Evolutionary conservation across 176 grass and related monocot species (phyloP).

Genomic region (Hordeum marinum): DNA sequence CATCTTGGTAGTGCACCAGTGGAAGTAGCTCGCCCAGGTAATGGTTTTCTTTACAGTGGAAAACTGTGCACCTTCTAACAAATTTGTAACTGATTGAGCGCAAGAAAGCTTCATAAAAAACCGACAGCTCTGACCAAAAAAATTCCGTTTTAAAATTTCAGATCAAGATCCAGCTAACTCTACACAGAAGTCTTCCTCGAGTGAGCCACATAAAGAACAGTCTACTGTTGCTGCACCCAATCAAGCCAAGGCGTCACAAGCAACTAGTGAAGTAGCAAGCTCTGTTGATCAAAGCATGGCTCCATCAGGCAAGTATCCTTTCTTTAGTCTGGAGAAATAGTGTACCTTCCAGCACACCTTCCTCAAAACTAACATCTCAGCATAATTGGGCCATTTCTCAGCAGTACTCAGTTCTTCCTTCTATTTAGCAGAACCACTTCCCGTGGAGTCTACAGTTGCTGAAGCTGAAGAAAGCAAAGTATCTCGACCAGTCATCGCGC

Average conservation of each 20-base stretch:
- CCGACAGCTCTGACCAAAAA: neutral
- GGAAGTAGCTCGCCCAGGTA: neutral
- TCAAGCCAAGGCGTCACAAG: conserved; percentile 18
- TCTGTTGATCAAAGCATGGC: neutral
- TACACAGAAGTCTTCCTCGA: neutral
- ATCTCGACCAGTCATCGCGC: neutral
- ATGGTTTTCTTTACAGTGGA: neutral
- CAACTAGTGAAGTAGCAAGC: neutral
- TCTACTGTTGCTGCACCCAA: neutral
- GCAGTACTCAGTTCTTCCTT: neutral
- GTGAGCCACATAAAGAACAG: neutral
- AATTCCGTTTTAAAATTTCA: neutral
- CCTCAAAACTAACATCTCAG: neutral
- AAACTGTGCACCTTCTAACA: neutral
- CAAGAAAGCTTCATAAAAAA: neutral
- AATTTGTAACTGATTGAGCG: neutral
- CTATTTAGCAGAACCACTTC: neutral
- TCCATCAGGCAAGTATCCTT: conserved; percentile 5
- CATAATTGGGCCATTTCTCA: neutral
- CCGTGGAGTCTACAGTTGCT: neutral
- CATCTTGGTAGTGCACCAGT: neutral
- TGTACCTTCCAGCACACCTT: neutral
- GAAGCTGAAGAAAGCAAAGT: neutral
- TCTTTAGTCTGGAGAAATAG: neutral
- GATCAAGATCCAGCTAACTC: conserved; percentile 15